phyloP scores from a whole-genome alignment of 1,139 yeast genomes.

The Blastobotrys illinoisensis region DNA sequence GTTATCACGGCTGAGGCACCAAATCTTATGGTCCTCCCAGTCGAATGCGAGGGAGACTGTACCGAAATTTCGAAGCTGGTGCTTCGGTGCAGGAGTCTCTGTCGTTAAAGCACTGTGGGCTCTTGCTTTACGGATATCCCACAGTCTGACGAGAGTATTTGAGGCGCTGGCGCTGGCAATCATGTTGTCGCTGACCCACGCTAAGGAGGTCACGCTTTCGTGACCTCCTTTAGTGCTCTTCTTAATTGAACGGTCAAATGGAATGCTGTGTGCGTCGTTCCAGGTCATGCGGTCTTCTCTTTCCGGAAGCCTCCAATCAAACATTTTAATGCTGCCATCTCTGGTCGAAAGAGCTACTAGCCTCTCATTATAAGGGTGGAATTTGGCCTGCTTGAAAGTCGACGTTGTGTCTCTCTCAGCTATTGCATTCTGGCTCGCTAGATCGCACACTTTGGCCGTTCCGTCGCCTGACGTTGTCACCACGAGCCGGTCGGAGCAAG shows the following conservation, averaged over 20 bases:
- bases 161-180: constrained; percentile 8
- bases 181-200: constrained; percentile 6
- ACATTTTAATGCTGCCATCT: neutral
- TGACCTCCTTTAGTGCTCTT: neutral
- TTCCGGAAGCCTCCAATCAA: neutral
- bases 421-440: neutral
- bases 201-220: constrained; percentile 6
- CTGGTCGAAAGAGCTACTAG: neutral
- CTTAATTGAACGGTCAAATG: neutral
- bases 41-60: constrained; percentile 21
- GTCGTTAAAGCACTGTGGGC: neutral
- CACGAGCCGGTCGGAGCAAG: neutral
- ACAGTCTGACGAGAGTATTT: constrained; percentile 7
- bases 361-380: neutral
- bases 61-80: constrained; percentile 14
- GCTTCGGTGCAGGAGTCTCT: constrained; percentile 8
- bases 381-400: constrained; percentile 1
- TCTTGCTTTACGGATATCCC: constrained; percentile 7
- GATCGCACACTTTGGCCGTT: neutral
- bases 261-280: neutral
- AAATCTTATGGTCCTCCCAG: constrained; percentile 15
- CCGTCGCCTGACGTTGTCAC: constrained; percentile 3
- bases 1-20: constrained; percentile 22
- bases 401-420: neutral
- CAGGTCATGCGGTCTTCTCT: neutral